phyloP scores from a whole-genome alignment of 208 protist genomes.

The Strigomonas culicis region DNA sequence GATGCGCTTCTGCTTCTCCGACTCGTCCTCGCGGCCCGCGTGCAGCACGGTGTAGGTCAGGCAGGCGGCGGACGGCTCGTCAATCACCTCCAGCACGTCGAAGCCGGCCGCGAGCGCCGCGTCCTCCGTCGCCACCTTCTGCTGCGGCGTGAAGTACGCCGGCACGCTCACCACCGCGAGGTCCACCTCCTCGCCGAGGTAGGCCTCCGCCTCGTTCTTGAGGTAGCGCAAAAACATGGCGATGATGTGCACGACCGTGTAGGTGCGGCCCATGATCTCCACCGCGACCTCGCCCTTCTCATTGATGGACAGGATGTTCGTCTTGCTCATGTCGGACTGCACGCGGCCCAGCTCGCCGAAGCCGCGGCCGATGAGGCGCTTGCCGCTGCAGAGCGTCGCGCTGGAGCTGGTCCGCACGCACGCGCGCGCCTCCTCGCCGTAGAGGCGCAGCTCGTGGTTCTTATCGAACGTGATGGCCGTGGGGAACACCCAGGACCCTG shows the following conservation, averaged over 20 bases:
- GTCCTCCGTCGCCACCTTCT: slow-evolving; percentile 92
- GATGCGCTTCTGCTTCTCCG: slow-evolving; percentile 32
- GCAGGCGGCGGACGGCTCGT: slow-evolving; percentile 89
- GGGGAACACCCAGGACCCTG: slow-evolving; percentile 90
- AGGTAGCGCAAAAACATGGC: slow-evolving; percentile 92
- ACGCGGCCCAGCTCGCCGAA: slow-evolving; percentile 84
- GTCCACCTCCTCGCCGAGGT: slow-evolving; percentile 77
- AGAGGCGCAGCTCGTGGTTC: slow-evolving; percentile 84
- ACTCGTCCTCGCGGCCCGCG: slow-evolving; percentile 6
- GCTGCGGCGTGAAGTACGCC: slow-evolving; percentile 90
- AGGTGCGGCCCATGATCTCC: slow-evolving; percentile 86
- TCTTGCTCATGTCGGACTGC: slow-evolving; percentile 79
- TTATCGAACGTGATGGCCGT: slow-evolving; percentile 91
- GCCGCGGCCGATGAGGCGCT: slow-evolving; percentile 85
- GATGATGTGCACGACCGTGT: slow-evolving; percentile 91
- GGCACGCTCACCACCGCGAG: slow-evolving; percentile 88
- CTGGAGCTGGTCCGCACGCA: slow-evolving; percentile 83
- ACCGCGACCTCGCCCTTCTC: slow-evolving; percentile 86
- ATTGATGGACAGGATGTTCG: slow-evolving; percentile 84
- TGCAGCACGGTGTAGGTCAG: slow-evolving; percentile 82
- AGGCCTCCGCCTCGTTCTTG: slow-evolving; percentile 83
- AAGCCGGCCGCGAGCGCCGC: slow-evolving; percentile 87
- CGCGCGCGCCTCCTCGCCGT: slow-evolving; percentile 84
- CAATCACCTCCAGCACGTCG: slow-evolving; percentile 92
- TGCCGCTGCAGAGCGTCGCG: slow-evolving; percentile 88